Base-by-base conservation (phyloP, 352 stramenopile genomes). In the Aphanomyces cochlioides region DNA sequence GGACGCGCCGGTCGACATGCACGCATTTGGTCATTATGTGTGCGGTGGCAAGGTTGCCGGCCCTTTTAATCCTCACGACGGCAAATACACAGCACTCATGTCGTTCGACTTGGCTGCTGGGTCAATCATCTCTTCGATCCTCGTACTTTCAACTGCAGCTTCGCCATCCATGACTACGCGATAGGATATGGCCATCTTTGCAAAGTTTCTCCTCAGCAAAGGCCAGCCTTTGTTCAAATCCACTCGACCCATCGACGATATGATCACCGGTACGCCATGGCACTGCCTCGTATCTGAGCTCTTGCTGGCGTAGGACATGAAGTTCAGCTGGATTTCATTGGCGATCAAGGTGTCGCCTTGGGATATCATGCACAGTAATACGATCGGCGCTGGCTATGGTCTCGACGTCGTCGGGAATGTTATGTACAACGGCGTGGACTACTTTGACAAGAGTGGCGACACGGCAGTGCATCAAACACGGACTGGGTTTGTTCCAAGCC, bases 361-460 rank as follows among this genome's bases (percentile, higher is more conserved):
- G n/a, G 43, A 74, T 64, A 72, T 74, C 3, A 65, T 72, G 0
- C 81, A 88, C 3, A 81, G 81, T 37, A 76, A 79, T 43, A 82
- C 78, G 4, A 72, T 90, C 19, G 73, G 78, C 3, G 82, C 78
- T 17, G 59, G 59, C 47, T 90, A 90, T 36, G 83, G 81, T 13
- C 81, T 90, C 53, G 83, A 90, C 48, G 84, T 80, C 61, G 69
- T 88, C 58, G 79, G 75, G 0, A 71, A 79, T 6, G 80, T 74
- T 0, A 74, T 87, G 48, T 89, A 81, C 79, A 80, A 80, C 81
- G 83, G 83, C 3, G 76, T 88, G 68, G 76, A 79, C 43, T 89
- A 90, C 63, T 78, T 78, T 38, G 83, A 90, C 73, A 90, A 90
- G 70, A 82, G 79, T 38, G 82, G 80, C 3, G 83, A 90, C 65